Evolutionary conservation across 2,329 filamentous ascomycete genomes (phyloP).

Genomic region (Aspergillus persii): DNA sequence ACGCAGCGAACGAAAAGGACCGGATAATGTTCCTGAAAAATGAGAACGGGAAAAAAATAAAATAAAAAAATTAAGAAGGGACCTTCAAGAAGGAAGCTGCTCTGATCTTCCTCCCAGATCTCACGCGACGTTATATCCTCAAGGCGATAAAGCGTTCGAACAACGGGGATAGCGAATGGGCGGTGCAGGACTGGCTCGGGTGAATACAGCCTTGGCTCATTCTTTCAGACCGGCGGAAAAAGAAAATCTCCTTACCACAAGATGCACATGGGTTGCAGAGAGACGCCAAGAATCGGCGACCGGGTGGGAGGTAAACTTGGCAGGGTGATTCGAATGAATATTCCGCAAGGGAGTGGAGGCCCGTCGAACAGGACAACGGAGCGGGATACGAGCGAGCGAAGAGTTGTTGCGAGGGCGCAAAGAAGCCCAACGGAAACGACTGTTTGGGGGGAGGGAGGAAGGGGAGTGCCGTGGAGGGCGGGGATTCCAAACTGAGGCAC

Average conservation of each 20-base stretch:
- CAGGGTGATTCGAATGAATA: neutral
- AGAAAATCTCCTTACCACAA: neutral
- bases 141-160: neutral
- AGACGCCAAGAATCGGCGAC: conserved; percentile 1
- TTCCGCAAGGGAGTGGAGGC: neutral
- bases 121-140: neutral
- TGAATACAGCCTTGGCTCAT: neutral
- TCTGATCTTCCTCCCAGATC: neutral
- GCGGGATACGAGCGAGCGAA: neutral
- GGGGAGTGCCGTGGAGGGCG: neutral
- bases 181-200: neutral
- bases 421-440: conserved; percentile 1
- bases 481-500: neutral
- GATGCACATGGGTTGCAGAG: neutral
- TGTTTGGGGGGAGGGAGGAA: neutral
- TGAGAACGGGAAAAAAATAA: no score
- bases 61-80: no score
- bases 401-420: neutral
- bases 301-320: neutral
- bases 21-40: neutral
- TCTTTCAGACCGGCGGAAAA: neutral
- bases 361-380: neutral
- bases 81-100: no score
- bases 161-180: neutral
- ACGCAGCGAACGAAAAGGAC: neutral